phyloP scores from a whole-genome alignment of 73 alveolate species.

The Paramecium caudatum region DNA sequence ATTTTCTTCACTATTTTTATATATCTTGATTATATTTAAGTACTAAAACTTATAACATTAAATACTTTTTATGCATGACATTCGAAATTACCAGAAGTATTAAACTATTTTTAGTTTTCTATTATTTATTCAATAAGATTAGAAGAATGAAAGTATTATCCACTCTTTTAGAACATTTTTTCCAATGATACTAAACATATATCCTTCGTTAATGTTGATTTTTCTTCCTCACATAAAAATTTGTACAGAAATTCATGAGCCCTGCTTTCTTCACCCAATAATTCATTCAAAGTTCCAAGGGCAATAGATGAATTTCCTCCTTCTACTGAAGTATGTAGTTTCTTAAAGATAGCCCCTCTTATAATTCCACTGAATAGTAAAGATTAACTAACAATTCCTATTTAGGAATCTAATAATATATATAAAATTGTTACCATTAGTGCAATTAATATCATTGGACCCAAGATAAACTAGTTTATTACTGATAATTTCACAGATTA shows the following conservation, averaged over 20 bases:
- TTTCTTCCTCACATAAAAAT: not conserved
- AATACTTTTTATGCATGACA: conserved; percentile 42
- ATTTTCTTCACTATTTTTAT: not conserved
- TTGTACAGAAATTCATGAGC: conserved; percentile 16
- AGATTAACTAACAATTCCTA: conserved; percentile 1
- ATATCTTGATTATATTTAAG: not conserved
- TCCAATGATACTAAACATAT: not conserved
- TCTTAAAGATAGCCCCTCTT: conserved; percentile 4
- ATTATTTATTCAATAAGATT: conserved; percentile 22
- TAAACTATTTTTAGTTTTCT: conserved; percentile 15
- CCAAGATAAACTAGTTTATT: not conserved
- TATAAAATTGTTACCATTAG: conserved; percentile 4
- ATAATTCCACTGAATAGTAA: not conserved
- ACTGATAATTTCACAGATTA: conserved; percentile 28
- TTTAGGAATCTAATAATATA: not conserved
- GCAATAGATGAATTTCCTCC: not conserved
- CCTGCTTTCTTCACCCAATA: conserved; percentile 10
- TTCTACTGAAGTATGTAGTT: not conserved
- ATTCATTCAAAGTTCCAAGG: not conserved
- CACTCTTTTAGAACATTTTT: not conserved
- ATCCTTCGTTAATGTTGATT: not conserved
- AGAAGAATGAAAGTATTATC: conserved; percentile 2
- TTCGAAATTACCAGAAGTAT: conserved; percentile 20
- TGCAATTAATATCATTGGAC: not conserved
- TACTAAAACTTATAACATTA: not conserved